Evolutionary conservation across 1,284 basidiomycete genomes (phyloP).

Genomic region (Mycena sp.): DNA sequence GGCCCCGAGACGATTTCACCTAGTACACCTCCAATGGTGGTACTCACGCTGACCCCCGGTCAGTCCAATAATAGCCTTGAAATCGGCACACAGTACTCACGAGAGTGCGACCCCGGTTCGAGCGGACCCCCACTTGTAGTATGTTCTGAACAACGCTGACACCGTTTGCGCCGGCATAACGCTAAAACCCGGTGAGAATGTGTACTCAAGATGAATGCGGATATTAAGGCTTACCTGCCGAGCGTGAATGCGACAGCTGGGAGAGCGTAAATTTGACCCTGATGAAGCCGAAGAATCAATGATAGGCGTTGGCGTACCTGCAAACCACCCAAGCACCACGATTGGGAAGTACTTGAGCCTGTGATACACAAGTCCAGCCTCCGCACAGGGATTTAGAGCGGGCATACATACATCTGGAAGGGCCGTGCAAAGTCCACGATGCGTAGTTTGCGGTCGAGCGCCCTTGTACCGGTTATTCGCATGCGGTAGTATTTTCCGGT

Average conservation of each 20-base stretch:
- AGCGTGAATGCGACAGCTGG: conserved; percentile 36
- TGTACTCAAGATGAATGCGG: neutral
- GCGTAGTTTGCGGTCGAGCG: conserved; percentile 9
- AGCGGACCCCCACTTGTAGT: conserved; percentile 35
- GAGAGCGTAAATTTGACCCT: neutral
- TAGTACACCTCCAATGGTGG: conserved; percentile 36
- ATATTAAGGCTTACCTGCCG: conserved; percentile 26
- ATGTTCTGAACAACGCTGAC: conserved; percentile 34
- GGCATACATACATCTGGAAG: conserved; percentile 32
- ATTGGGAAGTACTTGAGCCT: conserved; percentile 35
- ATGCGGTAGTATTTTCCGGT: conserved; percentile 27
- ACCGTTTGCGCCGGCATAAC: conserved; percentile 39
- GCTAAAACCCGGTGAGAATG: neutral
- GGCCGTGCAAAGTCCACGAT: conserved; percentile 33
- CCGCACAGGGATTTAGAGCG: neutral
- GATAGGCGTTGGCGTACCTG: conserved; percentile 12
- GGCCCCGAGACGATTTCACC: conserved; percentile 36
- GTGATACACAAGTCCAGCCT: neutral
- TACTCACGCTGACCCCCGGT: conserved; percentile 27
- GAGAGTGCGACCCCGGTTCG: conserved; percentile 34
- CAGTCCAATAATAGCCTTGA: too few relatives aligned
- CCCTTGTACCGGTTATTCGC: conserved; percentile 25
- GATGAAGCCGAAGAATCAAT: neutral
- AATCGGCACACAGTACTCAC: too few relatives aligned
- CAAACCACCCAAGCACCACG: conserved; percentile 31